Evolutionary conservation across 345 rosid species (phyloP).

Genomic region (Toxicodendron radicans): DNA sequence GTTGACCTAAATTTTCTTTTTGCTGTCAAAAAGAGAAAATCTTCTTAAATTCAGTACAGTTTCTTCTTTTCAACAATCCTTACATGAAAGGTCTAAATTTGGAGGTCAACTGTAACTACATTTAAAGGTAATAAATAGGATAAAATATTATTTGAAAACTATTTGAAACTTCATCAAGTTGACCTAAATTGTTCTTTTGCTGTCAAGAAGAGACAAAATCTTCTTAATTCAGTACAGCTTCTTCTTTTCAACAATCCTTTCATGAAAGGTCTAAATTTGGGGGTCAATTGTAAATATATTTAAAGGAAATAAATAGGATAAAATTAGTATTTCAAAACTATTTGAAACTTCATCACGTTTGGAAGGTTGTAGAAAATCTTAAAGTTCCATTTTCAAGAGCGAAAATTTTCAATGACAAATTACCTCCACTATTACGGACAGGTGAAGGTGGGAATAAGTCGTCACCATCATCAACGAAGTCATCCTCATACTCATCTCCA

Average conservation of each 20-base stretch:
- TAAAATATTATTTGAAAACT: too few species aligned
- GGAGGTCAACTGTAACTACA: not conserved
- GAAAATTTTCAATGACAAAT: not conserved
- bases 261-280: not conserved
- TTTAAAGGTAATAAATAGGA: not conserved
- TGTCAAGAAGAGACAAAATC: not conserved
- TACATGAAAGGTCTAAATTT: not conserved
- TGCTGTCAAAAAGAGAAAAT: not conserved
- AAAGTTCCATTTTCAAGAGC: not conserved
- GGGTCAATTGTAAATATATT: not conserved
- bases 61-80: not conserved
- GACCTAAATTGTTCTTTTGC: too few species aligned
- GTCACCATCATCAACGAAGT: constrained; percentile 45
- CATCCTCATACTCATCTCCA: constrained; percentile 59
- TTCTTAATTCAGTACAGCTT: not conserved
- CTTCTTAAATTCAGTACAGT: not conserved
- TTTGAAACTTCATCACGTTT: not conserved
- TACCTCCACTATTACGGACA: constrained; percentile 83
- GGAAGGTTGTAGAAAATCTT: not conserved
- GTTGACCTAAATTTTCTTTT: too few species aligned
- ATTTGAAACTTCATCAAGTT: not conserved
- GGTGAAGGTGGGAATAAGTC: constrained; percentile 33
- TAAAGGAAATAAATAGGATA: not conserved
- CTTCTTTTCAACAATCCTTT: not conserved
- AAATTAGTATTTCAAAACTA: not conserved